phyloP scores from a whole-genome alignment of 768 basidiomycete genomes.

The Candolleomyces eurysporus region DNA sequence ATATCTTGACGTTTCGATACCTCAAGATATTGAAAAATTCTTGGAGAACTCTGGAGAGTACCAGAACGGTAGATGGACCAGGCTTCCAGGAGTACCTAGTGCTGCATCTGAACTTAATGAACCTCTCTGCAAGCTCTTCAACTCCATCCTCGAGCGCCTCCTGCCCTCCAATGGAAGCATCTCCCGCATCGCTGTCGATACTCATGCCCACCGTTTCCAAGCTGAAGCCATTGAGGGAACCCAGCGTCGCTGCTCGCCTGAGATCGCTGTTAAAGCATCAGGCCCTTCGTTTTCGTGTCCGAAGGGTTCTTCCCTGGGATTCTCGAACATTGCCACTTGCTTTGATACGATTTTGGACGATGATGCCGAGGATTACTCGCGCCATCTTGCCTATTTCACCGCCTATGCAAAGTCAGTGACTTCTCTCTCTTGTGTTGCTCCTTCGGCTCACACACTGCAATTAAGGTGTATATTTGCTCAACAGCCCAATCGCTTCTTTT shows the following conservation, averaged over 20 bases:
- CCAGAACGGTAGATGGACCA: too few species aligned
- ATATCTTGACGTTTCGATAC: too few species aligned
- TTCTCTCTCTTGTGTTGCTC: too few species aligned
- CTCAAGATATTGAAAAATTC: too few species aligned
- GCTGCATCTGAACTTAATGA: too few species aligned
- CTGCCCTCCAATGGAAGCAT: not conserved
- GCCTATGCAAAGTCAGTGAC: not conserved
- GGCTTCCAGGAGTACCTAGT: too few species aligned
- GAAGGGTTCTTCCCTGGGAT: not conserved
- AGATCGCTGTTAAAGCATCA: not conserved
- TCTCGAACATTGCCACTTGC: not conserved
- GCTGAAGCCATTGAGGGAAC: too few species aligned
- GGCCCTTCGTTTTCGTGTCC: not conserved
- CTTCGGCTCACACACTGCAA: not conserved
- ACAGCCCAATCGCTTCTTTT: not conserved
- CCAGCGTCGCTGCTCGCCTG: not conserved
- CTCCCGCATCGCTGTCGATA: too few species aligned
- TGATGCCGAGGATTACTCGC: not conserved
- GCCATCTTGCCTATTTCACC: not conserved
- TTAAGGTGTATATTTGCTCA: not conserved
- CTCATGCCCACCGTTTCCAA: too few species aligned
- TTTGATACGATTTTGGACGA: not conserved
- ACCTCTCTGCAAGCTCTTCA: too few species aligned
- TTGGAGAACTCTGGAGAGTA: too few species aligned
- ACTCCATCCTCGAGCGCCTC: too few species aligned